phyloP scores from a whole-genome alignment of 164 flowering plant species.

The Saururus chinensis region DNA sequence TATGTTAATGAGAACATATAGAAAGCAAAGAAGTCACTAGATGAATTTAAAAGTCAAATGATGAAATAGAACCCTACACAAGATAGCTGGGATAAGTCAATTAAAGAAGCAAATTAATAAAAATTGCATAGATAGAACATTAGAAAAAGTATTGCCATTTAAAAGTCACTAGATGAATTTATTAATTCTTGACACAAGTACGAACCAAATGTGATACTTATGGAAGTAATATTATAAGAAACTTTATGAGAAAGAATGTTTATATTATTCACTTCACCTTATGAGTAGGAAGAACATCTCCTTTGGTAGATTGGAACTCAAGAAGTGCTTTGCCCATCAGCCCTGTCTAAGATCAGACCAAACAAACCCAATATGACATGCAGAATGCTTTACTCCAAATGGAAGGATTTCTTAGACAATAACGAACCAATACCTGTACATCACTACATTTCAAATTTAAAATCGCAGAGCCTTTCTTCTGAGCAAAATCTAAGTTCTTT shows the following conservation, averaged over 20 bases:
- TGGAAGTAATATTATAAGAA: too few species aligned
- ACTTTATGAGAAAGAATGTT: not conserved
- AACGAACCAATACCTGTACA: slow-evolving; percentile 49
- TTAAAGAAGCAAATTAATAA: too few species aligned
- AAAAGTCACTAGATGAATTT: too few species aligned
- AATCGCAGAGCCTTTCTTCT: slow-evolving; percentile 66
- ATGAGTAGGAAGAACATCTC: slow-evolving; percentile 97
- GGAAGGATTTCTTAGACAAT: not conserved
- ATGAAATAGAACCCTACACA: too few species aligned
- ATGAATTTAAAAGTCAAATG: too few species aligned
- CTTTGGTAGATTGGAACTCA: slow-evolving; percentile 92
- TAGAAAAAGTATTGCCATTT: too few species aligned
- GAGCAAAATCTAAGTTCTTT: slow-evolving; percentile 62
- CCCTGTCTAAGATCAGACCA: slow-evolving; percentile 52
- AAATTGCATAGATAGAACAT: too few species aligned
- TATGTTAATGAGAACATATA: too few species aligned
- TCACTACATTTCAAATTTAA: slow-evolving; percentile 93
- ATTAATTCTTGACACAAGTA: too few species aligned
- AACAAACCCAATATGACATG: not conserved
- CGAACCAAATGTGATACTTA: too few species aligned
- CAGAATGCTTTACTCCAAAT: not conserved
- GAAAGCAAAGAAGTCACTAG: too few species aligned
- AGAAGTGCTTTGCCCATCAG: slow-evolving; percentile 88
- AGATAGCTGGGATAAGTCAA: too few species aligned
- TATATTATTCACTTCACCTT: slow-evolving; percentile 35